Conservation (phyloP, 208 protist genomes). For the Acanthamoeba castellanii region DNA sequence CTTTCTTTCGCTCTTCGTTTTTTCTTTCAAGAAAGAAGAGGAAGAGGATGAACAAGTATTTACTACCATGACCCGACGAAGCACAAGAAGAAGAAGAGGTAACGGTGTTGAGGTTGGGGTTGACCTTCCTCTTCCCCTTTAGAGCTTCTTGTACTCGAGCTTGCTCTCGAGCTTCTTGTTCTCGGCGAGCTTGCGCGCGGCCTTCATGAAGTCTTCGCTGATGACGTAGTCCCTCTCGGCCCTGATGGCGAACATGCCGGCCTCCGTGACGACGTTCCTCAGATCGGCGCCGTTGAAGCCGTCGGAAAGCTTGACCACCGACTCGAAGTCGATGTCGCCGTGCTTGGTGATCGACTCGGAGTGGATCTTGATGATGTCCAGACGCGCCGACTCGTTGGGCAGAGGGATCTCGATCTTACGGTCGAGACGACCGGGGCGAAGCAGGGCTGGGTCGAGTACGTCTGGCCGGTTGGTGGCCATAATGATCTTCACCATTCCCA, state of each 20-base stretch:
- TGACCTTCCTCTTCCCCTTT: slow-evolving; percentile 66
- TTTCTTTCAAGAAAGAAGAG: neutral
- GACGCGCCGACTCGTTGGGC: slow-evolving; percentile 97
- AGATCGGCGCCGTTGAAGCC: slow-evolving; percentile 99
- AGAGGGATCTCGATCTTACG: slow-evolving; percentile 97
- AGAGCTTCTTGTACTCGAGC: slow-evolving; percentile 93
- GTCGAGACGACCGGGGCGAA: slow-evolving; percentile 95
- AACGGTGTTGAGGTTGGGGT: neutral
- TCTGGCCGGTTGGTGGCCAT: slow-evolving; percentile 99
- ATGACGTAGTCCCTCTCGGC: slow-evolving; percentile 97
- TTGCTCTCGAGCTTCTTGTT: slow-evolving; percentile 98
- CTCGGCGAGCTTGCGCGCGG: slow-evolving; percentile 97
- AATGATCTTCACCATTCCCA: slow-evolving; percentile 99
- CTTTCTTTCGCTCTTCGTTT: neutral
- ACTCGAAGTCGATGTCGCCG: slow-evolving; percentile 99
- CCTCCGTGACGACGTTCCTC: slow-evolving; percentile 98
- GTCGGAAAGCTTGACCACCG: slow-evolving; percentile 98
- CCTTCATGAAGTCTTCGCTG: slow-evolving; percentile 99
- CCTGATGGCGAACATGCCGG: slow-evolving; percentile 99
- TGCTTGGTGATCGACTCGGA: slow-evolving; percentile 96
- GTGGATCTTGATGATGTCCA: slow-evolving; percentile 99
- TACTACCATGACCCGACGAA: neutral
- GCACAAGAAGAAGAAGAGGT: neutral
- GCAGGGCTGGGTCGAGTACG: slow-evolving; percentile 97
- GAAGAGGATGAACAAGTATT: neutral